These are phyloP conservation scores for Ramaria sp. DNA, from an alignment of 768 basidiomycete genomes.

Conservation along the genomic window DNA sequence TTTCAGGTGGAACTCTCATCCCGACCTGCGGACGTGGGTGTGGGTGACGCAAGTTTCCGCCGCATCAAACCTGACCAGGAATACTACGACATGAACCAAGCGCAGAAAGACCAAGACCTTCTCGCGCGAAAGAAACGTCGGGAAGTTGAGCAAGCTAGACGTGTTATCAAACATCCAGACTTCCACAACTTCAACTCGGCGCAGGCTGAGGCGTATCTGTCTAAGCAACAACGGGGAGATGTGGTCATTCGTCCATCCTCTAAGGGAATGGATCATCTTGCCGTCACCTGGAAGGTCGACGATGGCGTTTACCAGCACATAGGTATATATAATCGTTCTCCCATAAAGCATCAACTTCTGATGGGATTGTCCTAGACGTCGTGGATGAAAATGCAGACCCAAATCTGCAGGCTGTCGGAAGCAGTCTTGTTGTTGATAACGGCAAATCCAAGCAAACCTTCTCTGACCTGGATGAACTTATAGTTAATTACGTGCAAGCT, in stretches of 20 bases:
- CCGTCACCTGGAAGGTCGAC: slow-evolving; percentile 98
- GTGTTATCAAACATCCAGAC: slow-evolving; percentile 95
- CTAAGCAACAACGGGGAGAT: slow-evolving; percentile 87
- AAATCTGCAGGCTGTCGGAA: slow-evolving; percentile 51
- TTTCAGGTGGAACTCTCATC: slow-evolving; percentile 71
- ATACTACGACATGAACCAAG: slow-evolving; percentile 53
- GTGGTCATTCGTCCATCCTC: slow-evolving; percentile 95
- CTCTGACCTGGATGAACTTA: slow-evolving; percentile 90
- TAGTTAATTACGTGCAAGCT: slow-evolving; percentile 93
- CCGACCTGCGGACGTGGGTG: slow-evolving; percentile 47
- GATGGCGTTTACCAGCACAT: slow-evolving; percentile 94
- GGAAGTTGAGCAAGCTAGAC: slow-evolving; percentile 65
- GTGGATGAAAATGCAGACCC: slow-evolving; percentile 71
- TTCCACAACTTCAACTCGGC: slow-evolving; percentile 91
- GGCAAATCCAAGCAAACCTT: slow-evolving; percentile 55
- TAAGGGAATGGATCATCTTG: slow-evolving; percentile 85
- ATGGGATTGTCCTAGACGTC: slow-evolving; percentile 43
- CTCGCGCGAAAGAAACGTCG: slow-evolving; percentile 76
- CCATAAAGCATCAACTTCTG: not conserved
- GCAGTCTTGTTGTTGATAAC: slow-evolving; percentile 58
- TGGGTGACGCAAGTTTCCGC: slow-evolving; percentile 54
- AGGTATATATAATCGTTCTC: slow-evolving; percentile 38
- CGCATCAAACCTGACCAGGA: slow-evolving; percentile 43
- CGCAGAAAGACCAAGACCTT: slow-evolving; percentile 60
- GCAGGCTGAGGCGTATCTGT: slow-evolving; percentile 83